Percentiles rank a stretch among this genome's conserved stretches.
phyloP scores from a whole-genome alignment of 768 basidiomycete species.

The Boletus tomentosulus region DNA sequence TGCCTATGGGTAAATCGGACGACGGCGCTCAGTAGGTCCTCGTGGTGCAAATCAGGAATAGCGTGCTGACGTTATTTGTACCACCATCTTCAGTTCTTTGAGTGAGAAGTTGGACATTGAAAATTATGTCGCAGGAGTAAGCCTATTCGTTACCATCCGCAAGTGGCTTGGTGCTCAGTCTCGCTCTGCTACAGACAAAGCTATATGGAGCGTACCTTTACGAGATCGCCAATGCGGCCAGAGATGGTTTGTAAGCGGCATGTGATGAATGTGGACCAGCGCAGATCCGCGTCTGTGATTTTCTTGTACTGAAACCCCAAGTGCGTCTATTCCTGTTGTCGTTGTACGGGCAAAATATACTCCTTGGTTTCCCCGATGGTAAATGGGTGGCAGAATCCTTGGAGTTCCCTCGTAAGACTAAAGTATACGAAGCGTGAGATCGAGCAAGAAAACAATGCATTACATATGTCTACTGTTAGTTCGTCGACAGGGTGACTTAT shows the following conservation, averaged over 20 bases:
- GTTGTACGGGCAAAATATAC: too few relatives aligned
- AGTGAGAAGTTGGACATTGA: slow-evolving; percentile 88
- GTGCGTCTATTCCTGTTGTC: too few relatives aligned
- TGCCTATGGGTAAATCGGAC: slow-evolving; percentile 90
- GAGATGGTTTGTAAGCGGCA: background rate
- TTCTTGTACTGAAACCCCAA: too few relatives aligned
- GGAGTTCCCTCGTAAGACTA: too few relatives aligned
- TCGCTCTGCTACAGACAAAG: background rate
- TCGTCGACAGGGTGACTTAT: too few relatives aligned
- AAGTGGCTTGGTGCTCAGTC: background rate
- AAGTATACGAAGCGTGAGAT: too few relatives aligned
- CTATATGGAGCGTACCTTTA: background rate
- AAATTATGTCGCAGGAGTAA: slow-evolving; percentile 44
- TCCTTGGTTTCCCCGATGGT: too few relatives aligned
- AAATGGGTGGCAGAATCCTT: too few relatives aligned
- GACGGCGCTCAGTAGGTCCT: slow-evolving; percentile 81
- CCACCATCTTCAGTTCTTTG: slow-evolving; percentile 51
- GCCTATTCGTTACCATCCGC: background rate
- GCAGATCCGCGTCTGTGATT: too few relatives aligned
- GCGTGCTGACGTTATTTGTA: background rate
- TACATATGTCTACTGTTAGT: too few relatives aligned
- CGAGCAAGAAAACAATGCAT: too few relatives aligned
- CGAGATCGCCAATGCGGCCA: background rate
- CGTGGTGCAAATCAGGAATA: background rate
- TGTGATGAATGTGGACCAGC: too few relatives aligned